These are phyloP conservation scores for Pseudocercospora ulei DNA, from an alignment of 2,329 filamentous ascomycete genomes.

Conservation along the genomic window DNA sequence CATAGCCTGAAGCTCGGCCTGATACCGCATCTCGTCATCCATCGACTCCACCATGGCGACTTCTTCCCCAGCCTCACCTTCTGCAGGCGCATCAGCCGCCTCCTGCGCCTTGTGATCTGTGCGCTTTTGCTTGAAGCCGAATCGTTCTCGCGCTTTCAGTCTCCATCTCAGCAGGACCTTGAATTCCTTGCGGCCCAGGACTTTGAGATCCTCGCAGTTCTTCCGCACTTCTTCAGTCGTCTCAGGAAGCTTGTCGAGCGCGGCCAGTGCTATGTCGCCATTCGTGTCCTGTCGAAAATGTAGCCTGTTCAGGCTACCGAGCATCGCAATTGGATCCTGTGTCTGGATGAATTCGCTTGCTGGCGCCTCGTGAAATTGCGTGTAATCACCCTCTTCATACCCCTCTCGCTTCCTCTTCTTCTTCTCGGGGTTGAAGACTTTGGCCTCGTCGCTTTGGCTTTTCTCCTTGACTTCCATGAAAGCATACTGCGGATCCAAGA, in stretches of 20 bases:
- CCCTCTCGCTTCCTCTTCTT: constrained; percentile 97
- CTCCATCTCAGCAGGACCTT: constrained; percentile 83
- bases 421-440: constrained; percentile 92
- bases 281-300: constrained; percentile 69
- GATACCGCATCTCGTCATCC: constrained; percentile 87
- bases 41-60: constrained; percentile 76
- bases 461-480: constrained; percentile 84
- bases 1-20: constrained; percentile 73
- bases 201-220: constrained; percentile 75
- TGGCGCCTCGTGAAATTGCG: constrained; percentile 76
- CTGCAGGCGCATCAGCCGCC: constrained; percentile 35
- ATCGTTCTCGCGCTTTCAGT: constrained; percentile 76
- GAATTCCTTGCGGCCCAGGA: constrained; percentile 90
- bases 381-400: constrained; percentile 93
- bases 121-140: constrained; percentile 75
- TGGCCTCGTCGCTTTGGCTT: constrained; percentile 89
- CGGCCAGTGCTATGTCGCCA: constrained; percentile 71
- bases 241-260: constrained; percentile 73
- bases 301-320: constrained; percentile 75
- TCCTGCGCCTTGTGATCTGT: constrained; percentile 24
- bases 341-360: constrained; percentile 93
- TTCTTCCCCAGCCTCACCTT: constrained; percentile 44
- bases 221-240: constrained; percentile 72
- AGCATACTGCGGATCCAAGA: constrained; percentile 78
- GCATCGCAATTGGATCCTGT: constrained; percentile 80